Base-by-base conservation (phyloP, 2,329 filamentous ascomycete species). In the Knoxdaviesia capensis region DNA sequence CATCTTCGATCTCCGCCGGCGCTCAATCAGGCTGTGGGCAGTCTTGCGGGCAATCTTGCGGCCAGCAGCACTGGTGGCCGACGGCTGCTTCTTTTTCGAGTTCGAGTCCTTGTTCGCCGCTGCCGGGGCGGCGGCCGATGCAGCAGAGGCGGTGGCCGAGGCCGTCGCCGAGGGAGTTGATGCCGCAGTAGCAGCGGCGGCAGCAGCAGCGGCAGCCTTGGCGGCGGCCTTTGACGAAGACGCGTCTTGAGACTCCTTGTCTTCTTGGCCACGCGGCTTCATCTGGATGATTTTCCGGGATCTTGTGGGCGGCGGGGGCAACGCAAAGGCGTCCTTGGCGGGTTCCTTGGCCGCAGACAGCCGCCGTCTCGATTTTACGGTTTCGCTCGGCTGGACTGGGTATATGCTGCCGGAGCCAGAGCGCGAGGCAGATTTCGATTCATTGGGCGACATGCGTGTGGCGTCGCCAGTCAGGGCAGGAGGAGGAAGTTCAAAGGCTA, bases 241-340 rank as follows among this genome's bases (percentile, higher is more conserved):
- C 6, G 41, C 32, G n/a, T 49, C 54, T 40, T 40, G 36, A 28
- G 7, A 31, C 43, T 44, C 47, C 34, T 55, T 48, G 43, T 60
- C 54, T 45, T 64, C 54, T 49, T 72, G 62, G 31, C 58, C 52
- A 30, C 64, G 60, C 11, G 73, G 88, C 59, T 93, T 94, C 87
- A 96, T 94, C 61, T 96, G 88, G 45, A 96, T 96, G 56, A 98
- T 96, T 63, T 92, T 96, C 52, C 88, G 79, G 36, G 85, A 83
- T 47, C 88, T 71, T 3, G 87, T 94, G 0, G 90, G 90, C 10
- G 88, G 90, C 7, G 90, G 90, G 20, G 90, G 90, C 10, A 98
- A 71, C 7, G 81, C 71, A 56, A 94, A 92, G 39, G 70, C 64
- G 50, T 76, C 71, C 48, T 74, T 77, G 44, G 65, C 63, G 44